Base-by-base conservation (phyloP, 164 flowering plant genomes). In the Tetracentron sinense region DNA sequence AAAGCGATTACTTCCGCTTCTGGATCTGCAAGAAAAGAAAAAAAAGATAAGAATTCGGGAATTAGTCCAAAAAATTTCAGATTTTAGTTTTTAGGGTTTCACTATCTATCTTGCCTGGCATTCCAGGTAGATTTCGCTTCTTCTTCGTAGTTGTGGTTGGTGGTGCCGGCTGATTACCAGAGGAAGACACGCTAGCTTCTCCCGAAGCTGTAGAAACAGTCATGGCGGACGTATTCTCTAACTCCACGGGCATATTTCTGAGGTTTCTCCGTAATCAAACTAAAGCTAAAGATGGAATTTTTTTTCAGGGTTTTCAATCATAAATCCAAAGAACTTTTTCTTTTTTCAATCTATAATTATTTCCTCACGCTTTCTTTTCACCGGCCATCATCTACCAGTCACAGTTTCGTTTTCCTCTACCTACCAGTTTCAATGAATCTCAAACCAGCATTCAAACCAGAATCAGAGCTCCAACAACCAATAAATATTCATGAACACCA, bases 71-170 rank as follows among this genome's bases (percentile, higher is more conserved):
- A 63, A 33, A 0, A 2, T 0, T 2, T 26, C 4, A 25, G 33
- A 22, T 33, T 46, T n/a, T n/a, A n/a, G n/a, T n/a, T n/a, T 46
- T 15, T 48, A 7, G 20, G 25, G 46, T 16, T 35, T 14, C 28
- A 19, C 11, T 8, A 19, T 59, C 17, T 12, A 22, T 27, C 56
- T 55, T 64, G 86, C 96, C 96, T 20, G 96, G 96, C 90, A 78
- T 89, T 74, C 96, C 96, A 8, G 96, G 92, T 50, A 85, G 90
- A 67, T 75, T 89, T 25, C 96, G 79, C 74, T 81, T 89, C 66
- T 76, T 85, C 84, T 86, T 86, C 44, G 65, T 57, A 22, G 70
- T 63, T 16, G 70, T 31, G 23, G 60, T 51, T 0, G 72, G 60
- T 22, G 23, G 52, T 8, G 75, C 58, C 27, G 61, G 31, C 51